Evolutionary conservation across 805 yeast species (phyloP).

Genomic region (Lipomyces spencermartinsiae): DNA sequence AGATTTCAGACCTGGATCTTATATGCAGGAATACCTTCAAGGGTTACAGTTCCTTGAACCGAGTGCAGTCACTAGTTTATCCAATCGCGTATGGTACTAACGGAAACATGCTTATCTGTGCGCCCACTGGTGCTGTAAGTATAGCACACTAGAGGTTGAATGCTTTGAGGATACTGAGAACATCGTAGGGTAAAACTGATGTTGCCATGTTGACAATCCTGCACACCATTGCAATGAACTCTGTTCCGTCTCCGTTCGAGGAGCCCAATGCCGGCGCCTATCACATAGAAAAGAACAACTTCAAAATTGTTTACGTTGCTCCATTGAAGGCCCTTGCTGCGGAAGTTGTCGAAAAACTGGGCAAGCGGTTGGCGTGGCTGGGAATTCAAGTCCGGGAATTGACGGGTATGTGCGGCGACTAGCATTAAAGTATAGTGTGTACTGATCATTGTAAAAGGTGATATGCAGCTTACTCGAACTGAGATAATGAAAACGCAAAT

Average conservation of each 20-base stretch:
- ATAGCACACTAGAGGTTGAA: neutral
- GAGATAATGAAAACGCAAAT: slow-evolving; percentile 84
- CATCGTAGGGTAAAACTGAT: slow-evolving; percentile 78
- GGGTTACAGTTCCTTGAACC: slow-evolving; percentile 76
- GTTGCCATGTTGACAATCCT: slow-evolving; percentile 83
- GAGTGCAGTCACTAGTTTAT: slow-evolving; percentile 87
- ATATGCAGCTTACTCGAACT: slow-evolving; percentile 85
- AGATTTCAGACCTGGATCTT: slow-evolving; percentile 69
- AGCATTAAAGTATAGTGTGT: neutral
- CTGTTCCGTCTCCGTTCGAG: slow-evolving; percentile 52
- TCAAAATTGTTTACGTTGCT: slow-evolving; percentile 90
- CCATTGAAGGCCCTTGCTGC: slow-evolving; percentile 95
- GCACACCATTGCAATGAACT: slow-evolving; percentile 75
- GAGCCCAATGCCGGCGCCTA: slow-evolving; percentile 54
- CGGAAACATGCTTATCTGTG: slow-evolving; percentile 95
- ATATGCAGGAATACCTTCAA: slow-evolving; percentile 85
- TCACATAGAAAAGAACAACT: slow-evolving; percentile 79
- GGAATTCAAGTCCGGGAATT: slow-evolving; percentile 86
- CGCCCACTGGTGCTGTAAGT: slow-evolving; percentile 86
- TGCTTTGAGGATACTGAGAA: neutral
- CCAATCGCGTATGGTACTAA: slow-evolving; percentile 92
- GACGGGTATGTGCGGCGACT: slow-evolving; percentile 60
- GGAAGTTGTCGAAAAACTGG: slow-evolving; percentile 91
- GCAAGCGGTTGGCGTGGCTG: slow-evolving; percentile 77
- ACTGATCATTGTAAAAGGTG: slow-evolving; percentile 45